Evolutionary conservation across 495 filamentous ascomycete genomes (phyloP).

Genomic region (Lasiosphaeria ovina): DNA sequence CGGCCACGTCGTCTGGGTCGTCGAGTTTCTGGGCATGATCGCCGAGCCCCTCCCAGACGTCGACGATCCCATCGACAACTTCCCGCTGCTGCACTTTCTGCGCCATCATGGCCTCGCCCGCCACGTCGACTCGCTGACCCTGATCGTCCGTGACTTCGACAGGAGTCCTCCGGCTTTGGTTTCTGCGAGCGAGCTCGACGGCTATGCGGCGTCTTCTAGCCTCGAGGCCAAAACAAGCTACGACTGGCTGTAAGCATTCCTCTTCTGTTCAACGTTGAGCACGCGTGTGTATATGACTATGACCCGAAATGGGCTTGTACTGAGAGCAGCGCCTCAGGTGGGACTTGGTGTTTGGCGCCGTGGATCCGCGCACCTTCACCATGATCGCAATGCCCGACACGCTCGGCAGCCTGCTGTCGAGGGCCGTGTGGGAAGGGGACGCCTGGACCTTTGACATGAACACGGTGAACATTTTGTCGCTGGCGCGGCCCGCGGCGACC

Average conservation of each 20-base stretch:
- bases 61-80: constrained; percentile 14
- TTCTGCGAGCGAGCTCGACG: too few relatives aligned
- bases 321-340: constrained; percentile 41
- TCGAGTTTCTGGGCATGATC: constrained; percentile 20
- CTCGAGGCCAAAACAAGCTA: too few relatives aligned
- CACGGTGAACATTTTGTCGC: constrained; percentile 45
- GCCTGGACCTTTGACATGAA: constrained; percentile 37
- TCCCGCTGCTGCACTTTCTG: constrained; percentile 35
- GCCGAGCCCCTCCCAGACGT: neutral
- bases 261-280: neutral
- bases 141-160: constrained; percentile 21
- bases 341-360: constrained; percentile 38
- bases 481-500: constrained; percentile 17
- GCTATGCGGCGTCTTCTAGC: too few relatives aligned
- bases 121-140: constrained; percentile 34
- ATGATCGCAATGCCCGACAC: constrained; percentile 42
- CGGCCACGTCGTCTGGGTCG: constrained; percentile 38
- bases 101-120: constrained; percentile 28
- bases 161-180: neutral
- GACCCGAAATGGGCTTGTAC: constrained; percentile 4
- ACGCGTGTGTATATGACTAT: neutral
- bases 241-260: too few relatives aligned
- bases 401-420: constrained; percentile 39
- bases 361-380: constrained; percentile 43
- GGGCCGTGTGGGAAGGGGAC: constrained; percentile 37